A percentile compares a stretch with the other conserved stretches of the same genome.
phyloP scores from a whole-genome alignment of 139 green algal genomes.

The Tetradesmus obliquus region DNA sequence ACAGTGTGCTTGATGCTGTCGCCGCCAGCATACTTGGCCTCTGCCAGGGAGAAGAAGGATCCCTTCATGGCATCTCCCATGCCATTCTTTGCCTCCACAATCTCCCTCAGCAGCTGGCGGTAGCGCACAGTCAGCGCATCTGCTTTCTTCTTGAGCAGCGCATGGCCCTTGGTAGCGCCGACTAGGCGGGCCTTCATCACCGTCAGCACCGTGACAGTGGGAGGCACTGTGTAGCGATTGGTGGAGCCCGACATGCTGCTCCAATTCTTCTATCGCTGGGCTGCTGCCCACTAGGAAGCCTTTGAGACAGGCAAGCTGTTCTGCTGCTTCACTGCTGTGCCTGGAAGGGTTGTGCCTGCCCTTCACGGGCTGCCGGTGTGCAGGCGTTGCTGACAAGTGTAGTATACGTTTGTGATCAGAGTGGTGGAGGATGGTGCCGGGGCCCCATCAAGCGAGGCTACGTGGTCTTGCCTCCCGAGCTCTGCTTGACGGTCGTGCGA shows the following conservation, averaged over 20 bases:
- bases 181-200: conserved; percentile 92
- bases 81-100: conserved; percentile 92
- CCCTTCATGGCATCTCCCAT: conserved; percentile 95
- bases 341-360: background rate
- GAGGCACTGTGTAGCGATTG: conserved; percentile 77
- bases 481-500: background rate
- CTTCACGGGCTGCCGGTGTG: background rate
- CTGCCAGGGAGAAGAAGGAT: conserved; percentile 93
- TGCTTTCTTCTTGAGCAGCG: conserved; percentile 99
- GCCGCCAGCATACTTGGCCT: conserved; percentile 95
- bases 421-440: too few relatives aligned
- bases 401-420: background rate
- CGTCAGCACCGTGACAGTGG: conserved; percentile 94
- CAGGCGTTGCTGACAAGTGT: background rate
- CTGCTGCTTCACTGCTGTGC: background rate
- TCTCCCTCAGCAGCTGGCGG: conserved; percentile 85
- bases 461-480: background rate
- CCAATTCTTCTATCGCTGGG: conserved; percentile 59
- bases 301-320: conserved; percentile 89
- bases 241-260: conserved; percentile 52
- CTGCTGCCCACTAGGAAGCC: conserved; percentile 81
- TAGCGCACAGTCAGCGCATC: conserved; percentile 96
- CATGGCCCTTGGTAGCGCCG: conserved; percentile 95
- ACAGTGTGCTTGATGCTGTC: conserved; percentile 96
- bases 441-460: background rate